These are phyloP conservation scores for Lathyrus oleraceus DNA, from an alignment of 306 rosid genomes.

Conservation along the genomic window DNA sequence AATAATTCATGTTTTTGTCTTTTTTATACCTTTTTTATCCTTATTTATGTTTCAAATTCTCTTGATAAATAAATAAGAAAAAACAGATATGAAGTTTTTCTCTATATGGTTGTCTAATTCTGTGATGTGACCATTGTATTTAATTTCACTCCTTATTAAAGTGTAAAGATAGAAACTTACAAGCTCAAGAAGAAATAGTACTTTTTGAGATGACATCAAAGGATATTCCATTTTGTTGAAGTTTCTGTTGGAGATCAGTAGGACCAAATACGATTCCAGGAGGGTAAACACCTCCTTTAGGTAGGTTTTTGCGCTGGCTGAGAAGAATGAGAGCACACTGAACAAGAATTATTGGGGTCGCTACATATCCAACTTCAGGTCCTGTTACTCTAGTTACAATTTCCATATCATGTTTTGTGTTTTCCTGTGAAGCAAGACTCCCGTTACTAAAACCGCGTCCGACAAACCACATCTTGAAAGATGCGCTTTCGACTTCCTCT, in stretches of 20 bases:
- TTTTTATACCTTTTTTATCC: too few relatives aligned
- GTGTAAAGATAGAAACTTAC: not conserved
- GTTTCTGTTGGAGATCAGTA: conserved; percentile 73
- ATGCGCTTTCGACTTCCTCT: conserved; percentile 74
- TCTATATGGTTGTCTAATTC: not conserved
- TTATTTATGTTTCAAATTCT: too few relatives aligned
- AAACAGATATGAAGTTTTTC: not conserved
- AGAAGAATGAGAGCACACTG: conserved; percentile 83
- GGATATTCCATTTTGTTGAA: conserved; percentile 75
- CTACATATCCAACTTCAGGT: conserved; percentile 83
- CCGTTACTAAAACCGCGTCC: conserved; percentile 60
- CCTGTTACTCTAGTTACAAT: conserved; percentile 83
- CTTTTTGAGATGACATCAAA: conserved; percentile 74
- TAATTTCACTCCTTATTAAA: not conserved
- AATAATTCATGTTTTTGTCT: too few relatives aligned
- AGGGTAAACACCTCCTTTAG: conserved; percentile 73
- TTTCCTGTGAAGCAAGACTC: conserved; percentile 46
- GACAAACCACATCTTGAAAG: conserved; percentile 92
- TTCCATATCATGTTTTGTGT: conserved; percentile 65
- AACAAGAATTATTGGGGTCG: conserved; percentile 78
- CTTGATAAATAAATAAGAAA: too few relatives aligned
- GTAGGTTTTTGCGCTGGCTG: conserved; percentile 62
- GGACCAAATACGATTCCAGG: conserved; percentile 85
- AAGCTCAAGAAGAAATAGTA: conserved; percentile 49
- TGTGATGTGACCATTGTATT: not conserved